Conservation (phyloP, 2,329 filamentous ascomycete species). For the Phoma herbarum region DNA sequence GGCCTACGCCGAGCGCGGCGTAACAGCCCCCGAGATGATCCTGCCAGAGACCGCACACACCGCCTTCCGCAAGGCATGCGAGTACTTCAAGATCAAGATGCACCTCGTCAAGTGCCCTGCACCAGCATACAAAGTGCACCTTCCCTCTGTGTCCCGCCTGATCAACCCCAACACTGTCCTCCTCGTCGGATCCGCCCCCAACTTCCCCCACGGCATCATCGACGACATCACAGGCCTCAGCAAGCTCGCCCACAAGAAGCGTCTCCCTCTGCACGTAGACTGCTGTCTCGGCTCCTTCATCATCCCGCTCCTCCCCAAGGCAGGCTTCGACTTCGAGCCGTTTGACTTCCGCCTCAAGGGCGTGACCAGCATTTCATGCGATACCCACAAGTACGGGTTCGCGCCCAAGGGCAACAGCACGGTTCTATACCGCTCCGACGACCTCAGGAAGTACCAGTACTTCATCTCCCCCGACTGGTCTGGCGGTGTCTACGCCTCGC, state of each 20-base stretch:
- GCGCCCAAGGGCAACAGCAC: conserved; percentile 97
- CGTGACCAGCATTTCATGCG: conserved; percentile 93
- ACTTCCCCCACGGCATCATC: conserved; percentile 98
- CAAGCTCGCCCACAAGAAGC: conserved; percentile 79
- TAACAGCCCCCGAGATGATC: conserved; percentile 97
- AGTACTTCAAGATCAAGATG: conserved; percentile 97
- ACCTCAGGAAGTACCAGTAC: conserved; percentile 89
- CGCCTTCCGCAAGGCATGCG: conserved; percentile 92
- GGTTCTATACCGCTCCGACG: conserved; percentile 83
- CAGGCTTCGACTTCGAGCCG: conserved; percentile 86
- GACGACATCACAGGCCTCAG: conserved; percentile 91
- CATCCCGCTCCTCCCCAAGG: conserved; percentile 87
- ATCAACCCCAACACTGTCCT: conserved; percentile 95
- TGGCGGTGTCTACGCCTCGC: conserved; percentile 94
- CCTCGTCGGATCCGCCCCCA: conserved; percentile 92
- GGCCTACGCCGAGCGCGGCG: conserved; percentile 81
- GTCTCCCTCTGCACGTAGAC: conserved; percentile 91
- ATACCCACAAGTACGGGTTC: conserved; percentile 99
- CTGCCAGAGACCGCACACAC: conserved; percentile 94
- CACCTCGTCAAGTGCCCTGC: conserved; percentile 88
- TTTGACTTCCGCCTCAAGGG: conserved; percentile 96
- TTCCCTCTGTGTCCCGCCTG: conserved; percentile 78
- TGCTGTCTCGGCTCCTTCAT: conserved; percentile 97
- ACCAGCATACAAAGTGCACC: conserved; percentile 83
- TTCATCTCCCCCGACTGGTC: conserved; percentile 96